phyloP scores from a whole-genome alignment of 2,329 filamentous ascomycete species.

The Dactylellina parvicollis region DNA sequence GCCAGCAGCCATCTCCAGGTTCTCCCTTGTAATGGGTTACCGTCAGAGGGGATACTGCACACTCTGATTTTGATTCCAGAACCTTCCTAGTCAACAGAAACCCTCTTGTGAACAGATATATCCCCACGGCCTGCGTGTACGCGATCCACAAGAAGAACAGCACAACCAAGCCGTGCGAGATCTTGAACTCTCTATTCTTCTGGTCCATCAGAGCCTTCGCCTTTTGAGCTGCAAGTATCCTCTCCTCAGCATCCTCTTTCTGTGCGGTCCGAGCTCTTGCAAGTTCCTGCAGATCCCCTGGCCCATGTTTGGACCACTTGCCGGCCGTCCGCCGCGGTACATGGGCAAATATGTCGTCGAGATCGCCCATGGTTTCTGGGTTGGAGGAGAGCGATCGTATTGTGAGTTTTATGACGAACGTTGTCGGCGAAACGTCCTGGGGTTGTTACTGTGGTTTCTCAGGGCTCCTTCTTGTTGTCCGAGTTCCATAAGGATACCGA shows the following conservation, averaged over 20 bases:
- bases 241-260: constrained; percentile 59
- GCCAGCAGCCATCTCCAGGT: constrained; percentile 76
- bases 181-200: constrained; percentile 63
- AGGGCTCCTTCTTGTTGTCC: constrained; percentile 24
- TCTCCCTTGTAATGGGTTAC: constrained; percentile 57
- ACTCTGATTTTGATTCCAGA: constrained; percentile 78
- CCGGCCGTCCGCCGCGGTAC: constrained; percentile 48
- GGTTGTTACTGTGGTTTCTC: constrained; percentile 32
- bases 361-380: constrained; percentile 24
- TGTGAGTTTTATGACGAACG: background rate
- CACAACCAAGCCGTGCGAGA: constrained; percentile 66
- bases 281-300: constrained; percentile 37
- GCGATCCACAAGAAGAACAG: constrained; percentile 77
- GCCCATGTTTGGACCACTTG: constrained; percentile 44
- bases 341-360: constrained; percentile 52
- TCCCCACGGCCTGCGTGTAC: constrained; percentile 78
- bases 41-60: constrained; percentile 73
- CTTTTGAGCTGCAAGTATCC: constrained; percentile 61
- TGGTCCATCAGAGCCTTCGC: constrained; percentile 61
- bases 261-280: constrained; percentile 59
- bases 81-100: constrained; percentile 90
- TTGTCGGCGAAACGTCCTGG: background rate
- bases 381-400: background rate
- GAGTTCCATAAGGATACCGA: constrained; percentile 31
- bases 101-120: constrained; percentile 92